A percentile compares a stretch with the other conserved stretches of the same genome.
These are phyloP conservation scores for Celoporthe dispersa DNA, from an alignment of 2,329 filamentous ascomycete genomes.

Conservation along the genomic window DNA sequence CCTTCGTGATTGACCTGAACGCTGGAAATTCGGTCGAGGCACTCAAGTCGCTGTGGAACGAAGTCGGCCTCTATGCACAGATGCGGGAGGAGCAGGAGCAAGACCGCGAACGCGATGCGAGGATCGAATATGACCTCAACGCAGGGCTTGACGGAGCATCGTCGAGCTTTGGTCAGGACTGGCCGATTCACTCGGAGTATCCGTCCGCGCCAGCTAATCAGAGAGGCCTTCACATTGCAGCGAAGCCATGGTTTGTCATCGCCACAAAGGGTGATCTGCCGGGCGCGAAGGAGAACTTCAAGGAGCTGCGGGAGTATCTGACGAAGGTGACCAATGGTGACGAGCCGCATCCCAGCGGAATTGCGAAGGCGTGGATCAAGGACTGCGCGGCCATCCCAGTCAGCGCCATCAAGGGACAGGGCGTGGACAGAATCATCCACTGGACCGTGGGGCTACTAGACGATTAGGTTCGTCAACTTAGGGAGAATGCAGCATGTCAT, in stretches of 20 bases:
- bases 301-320: slow-evolving; percentile 71
- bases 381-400: slow-evolving; percentile 78
- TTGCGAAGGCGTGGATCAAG: slow-evolving; percentile 60
- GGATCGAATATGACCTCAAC: slow-evolving; percentile 62
- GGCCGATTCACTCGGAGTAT: slow-evolving; percentile 40
- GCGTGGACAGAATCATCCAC: slow-evolving; percentile 75
- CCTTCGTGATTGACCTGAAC: slow-evolving; percentile 88
- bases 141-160: slow-evolving; percentile 42
- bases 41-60: slow-evolving; percentile 83
- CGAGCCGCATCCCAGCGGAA: slow-evolving; percentile 73
- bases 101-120: slow-evolving; percentile 61
- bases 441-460: slow-evolving; percentile 73
- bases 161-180: slow-evolving; percentile 32
- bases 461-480: slow-evolving; percentile 35
- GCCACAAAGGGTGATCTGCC: slow-evolving; percentile 90
- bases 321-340: slow-evolving; percentile 64
- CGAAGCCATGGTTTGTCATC: slow-evolving; percentile 95
- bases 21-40: slow-evolving; percentile 79
- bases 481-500: background rate
- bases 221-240: slow-evolving; percentile 73
- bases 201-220: slow-evolving; percentile 34
- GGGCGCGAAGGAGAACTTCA: slow-evolving; percentile 78
- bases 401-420: slow-evolving; percentile 86
- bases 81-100: slow-evolving; percentile 75
- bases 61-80: slow-evolving; percentile 85